These are phyloP conservation scores for Vitis hybrid DNA, from an alignment of 177 flowering plant species.

Conservation along the genomic window DNA sequence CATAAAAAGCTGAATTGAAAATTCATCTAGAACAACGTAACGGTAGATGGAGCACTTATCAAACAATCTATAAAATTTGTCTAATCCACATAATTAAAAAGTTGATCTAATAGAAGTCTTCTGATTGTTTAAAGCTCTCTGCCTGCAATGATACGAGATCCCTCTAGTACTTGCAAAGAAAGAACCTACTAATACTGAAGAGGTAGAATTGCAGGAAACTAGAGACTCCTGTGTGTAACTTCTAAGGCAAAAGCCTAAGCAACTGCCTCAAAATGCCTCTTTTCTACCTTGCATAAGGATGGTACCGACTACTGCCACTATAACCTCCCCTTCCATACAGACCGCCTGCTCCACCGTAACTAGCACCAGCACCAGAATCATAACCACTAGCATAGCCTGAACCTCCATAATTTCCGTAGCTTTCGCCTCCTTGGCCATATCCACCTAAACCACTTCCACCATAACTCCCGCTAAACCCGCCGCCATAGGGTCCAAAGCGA, in stretches of 20 bases:
- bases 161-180: conserved; percentile 25
- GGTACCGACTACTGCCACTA: conserved; percentile 74
- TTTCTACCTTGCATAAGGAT: conserved; percentile 78
- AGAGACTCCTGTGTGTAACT: conserved; percentile 29
- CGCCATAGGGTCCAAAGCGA: too few relatives aligned
- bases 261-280: conserved; percentile 23
- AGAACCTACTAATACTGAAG: conserved; percentile 26
- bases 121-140: conserved; percentile 15
- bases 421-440: not conserved
- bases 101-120: conserved; percentile 11
- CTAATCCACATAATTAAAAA: conserved; percentile 19
- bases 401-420: conserved; percentile 42
- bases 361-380: conserved; percentile 64
- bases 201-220: conserved; percentile 17
- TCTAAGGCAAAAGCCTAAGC: conserved; percentile 38
- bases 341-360: conserved; percentile 67
- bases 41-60: conserved; percentile 10
- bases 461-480: not conserved
- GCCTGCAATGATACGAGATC: conserved; percentile 9
- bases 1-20: conserved; percentile 4
- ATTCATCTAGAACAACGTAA: conserved; percentile 3
- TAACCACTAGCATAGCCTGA: conserved; percentile 57
- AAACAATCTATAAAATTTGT: conserved; percentile 5
- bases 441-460: conserved; percentile 35
- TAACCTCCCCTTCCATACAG: conserved; percentile 73